Evolutionary conservation across 1,139 yeast genomes (phyloP).

Genomic region (Saccharomycopsis crataegensis): DNA sequence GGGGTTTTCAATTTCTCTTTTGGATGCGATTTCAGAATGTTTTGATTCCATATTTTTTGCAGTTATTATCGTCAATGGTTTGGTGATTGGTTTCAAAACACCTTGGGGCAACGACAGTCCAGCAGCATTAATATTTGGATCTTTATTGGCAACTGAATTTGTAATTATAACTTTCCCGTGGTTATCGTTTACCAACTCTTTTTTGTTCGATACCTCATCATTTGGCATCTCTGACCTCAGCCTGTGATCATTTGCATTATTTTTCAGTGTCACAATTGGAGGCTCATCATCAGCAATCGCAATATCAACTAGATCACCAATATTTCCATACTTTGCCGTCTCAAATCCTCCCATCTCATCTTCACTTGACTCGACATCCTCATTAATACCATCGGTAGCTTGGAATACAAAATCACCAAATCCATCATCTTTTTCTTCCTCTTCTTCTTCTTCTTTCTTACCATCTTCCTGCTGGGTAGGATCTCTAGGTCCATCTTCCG

Average conservation of each 20-base stretch:
- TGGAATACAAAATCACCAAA: conserved; percentile 16
- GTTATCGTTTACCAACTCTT: neutral
- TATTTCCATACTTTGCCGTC: conserved; percentile 3
- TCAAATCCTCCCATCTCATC: neutral
- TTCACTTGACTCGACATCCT: neutral
- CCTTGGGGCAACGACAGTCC: no score
- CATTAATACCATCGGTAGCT: neutral
- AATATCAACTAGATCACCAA: neutral
- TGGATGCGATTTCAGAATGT: neutral
- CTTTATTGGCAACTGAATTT: neutral
- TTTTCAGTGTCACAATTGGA: no score
- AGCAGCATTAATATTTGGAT: no score
- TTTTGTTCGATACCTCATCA: neutral
- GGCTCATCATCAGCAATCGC: neutral
- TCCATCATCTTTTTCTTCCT: conserved; percentile 7
- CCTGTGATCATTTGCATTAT: no score
- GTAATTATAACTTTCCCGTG: neutral
- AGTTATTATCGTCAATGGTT: no score
- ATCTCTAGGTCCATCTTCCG: neutral
- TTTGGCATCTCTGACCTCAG: no score
- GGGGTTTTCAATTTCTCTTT: neutral
- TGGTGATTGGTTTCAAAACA: no score
- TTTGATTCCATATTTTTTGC: neutral
- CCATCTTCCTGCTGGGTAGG: neutral
- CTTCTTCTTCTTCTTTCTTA: neutral